Conservation (phyloP, 768 basidiomycete species). For the Boletellus ananiceps region DNA sequence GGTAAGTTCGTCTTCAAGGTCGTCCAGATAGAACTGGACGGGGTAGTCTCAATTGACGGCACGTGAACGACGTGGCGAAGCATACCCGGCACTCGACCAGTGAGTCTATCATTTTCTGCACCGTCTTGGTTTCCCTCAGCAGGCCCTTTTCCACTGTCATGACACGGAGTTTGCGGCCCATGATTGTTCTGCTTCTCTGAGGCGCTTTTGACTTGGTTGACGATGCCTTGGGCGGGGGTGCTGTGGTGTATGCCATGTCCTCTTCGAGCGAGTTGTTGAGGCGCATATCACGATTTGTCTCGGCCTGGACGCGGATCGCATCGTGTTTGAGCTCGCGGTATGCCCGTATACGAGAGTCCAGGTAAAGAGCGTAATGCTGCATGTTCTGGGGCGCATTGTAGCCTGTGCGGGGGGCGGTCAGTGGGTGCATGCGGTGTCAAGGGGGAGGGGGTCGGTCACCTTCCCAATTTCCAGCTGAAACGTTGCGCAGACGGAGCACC, state of each 20-base stretch:
- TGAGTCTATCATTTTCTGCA: conserved; percentile 86
- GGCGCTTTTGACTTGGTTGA: conserved; percentile 35
- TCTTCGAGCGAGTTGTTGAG: conserved; percentile 58
- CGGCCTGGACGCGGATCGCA: conserved; percentile 88
- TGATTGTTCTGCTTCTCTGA: conserved; percentile 68
- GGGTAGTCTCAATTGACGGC: background rate
- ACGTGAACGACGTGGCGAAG: conserved; percentile 8
- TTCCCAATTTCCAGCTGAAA: conserved; percentile 82
- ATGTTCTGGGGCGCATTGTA: conserved; percentile 85
- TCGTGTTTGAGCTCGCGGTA: conserved; percentile 93
- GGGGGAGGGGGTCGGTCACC: conserved; percentile 42
- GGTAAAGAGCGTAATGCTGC: conserved; percentile 80
- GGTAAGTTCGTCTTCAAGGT: conserved; percentile 88
- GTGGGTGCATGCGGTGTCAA: background rate
- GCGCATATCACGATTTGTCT: conserved; percentile 86
- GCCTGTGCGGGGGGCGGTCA: conserved; percentile 41
- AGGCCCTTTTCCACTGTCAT: conserved; percentile 97
- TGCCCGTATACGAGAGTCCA: conserved; percentile 82
- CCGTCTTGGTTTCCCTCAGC: conserved; percentile 84
- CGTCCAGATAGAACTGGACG: conserved; percentile 84
- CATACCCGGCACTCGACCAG: conserved; percentile 85
- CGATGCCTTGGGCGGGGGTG: conserved; percentile 26
- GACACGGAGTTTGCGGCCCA: conserved; percentile 78
- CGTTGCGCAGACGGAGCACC: conserved; percentile 75
- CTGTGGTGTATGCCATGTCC: conserved; percentile 35